A percentile compares a stretch with the other conserved stretches of the same genome.
Conservation (phyloP, 768 basidiomycete genomes). For the Lactarius vividus region DNA sequence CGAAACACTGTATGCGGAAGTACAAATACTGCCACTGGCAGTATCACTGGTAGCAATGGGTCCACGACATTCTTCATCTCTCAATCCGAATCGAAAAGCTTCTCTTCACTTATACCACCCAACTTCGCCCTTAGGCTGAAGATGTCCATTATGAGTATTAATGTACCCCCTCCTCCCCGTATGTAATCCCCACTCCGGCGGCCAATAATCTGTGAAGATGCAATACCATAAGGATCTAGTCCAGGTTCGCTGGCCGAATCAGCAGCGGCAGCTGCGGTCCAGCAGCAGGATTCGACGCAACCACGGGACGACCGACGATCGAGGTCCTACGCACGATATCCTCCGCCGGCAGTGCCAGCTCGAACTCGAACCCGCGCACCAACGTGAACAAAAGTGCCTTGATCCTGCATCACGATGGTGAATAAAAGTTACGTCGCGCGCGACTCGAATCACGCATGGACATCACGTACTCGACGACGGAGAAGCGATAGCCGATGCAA, state of each 20-base stretch:
- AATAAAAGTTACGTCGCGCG: neutral
- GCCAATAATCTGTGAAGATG: neutral
- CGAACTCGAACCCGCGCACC: constrained; percentile 30
- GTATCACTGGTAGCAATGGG: too few species aligned
- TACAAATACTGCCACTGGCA: too few species aligned
- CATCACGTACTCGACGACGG: constrained; percentile 30
- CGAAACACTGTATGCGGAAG: too few species aligned
- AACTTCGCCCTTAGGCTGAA: too few species aligned
- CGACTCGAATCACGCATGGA: neutral
- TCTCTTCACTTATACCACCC: too few species aligned
- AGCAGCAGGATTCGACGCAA: constrained; percentile 17
- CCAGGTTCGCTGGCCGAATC: constrained; percentile 14
- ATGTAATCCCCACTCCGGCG: neutral
- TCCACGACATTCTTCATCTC: too few species aligned
- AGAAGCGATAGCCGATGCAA: constrained; percentile 35
- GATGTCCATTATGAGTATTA: too few species aligned
- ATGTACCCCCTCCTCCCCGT: too few species aligned
- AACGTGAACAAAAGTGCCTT: constrained; percentile 32
- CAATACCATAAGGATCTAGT: neutral
- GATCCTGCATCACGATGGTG: constrained; percentile 21
- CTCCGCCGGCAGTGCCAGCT: constrained; percentile 21
- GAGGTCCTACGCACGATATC: constrained; percentile 19
- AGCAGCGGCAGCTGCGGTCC: constrained; percentile 26
- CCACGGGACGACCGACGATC: constrained; percentile 24
- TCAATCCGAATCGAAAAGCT: too few species aligned